phyloP scores from a whole-genome alignment of 2,329 filamentous ascomycete species.

The Clonostachys sp. region DNA sequence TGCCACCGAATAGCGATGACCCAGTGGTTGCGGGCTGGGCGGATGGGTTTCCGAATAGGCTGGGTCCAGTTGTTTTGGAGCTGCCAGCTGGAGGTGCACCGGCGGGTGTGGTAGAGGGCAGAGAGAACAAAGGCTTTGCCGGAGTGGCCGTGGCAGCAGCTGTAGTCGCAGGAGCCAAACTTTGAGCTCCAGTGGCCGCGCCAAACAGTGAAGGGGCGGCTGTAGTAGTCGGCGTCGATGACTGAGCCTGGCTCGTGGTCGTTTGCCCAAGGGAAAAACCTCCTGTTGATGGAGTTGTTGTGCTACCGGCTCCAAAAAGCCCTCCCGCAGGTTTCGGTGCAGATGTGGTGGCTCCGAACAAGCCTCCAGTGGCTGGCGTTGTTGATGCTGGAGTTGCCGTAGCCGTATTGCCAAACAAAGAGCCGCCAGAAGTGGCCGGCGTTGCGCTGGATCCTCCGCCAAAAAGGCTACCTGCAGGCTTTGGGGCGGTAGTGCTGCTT shows the following conservation, averaged over 20 bases:
- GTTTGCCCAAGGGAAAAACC: background rate
- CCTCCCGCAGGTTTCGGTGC: slow-evolving; percentile 16
- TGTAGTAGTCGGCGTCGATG: slow-evolving; percentile 1
- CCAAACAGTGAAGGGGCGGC: slow-evolving; percentile 6
- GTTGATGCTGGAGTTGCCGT: slow-evolving; percentile 8
- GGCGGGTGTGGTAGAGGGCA: slow-evolving; percentile 50
- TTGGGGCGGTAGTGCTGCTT: slow-evolving; percentile 9
- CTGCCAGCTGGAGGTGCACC: slow-evolving; percentile 43
- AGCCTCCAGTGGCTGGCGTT: slow-evolving; percentile 7
- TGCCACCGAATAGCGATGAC: background rate
- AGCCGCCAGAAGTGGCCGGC: slow-evolving; percentile 5
- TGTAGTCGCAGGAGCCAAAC: background rate
- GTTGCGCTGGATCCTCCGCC: slow-evolving; percentile 15
- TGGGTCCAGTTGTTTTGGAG: slow-evolving; percentile 17
- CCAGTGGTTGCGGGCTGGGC: background rate
- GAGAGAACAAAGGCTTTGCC: slow-evolving; percentile 40
- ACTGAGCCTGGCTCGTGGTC: slow-evolving; percentile 13
- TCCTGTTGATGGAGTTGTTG: slow-evolving; percentile 4
- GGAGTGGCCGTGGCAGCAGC: slow-evolving; percentile 24
- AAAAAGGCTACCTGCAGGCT: slow-evolving; percentile 15
- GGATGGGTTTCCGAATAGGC: slow-evolving; percentile 19
- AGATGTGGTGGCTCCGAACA: slow-evolving; percentile 12
- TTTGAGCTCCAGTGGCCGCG: background rate
- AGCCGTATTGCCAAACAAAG: slow-evolving; percentile 9
- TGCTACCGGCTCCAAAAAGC: slow-evolving; percentile 4